Base-by-base conservation (phyloP, 2,329 filamentous ascomycete species). In the Aspergillus sp. region DNA sequence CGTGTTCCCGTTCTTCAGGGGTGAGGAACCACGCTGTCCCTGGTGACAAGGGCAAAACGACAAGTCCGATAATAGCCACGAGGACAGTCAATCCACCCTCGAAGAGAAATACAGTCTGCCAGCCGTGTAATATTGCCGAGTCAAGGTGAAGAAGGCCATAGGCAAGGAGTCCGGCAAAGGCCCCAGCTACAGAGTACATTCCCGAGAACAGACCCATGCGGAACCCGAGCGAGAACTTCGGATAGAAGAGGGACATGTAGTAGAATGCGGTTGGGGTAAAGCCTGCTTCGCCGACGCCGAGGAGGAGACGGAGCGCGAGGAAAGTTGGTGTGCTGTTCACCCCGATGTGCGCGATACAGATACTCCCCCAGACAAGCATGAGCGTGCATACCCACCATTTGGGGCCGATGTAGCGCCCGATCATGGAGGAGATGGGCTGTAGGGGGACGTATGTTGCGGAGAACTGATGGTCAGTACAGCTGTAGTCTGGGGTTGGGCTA, bases 231-330 rank as follows among this genome's bases (percentile, higher is more conserved):
- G 81, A 79, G 64, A 77, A 82, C 49, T 79, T 76, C 2, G 80
- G 81, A 61, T 82, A 82, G 67, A 81, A 82, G 58, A 81, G 71
- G 35, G 78, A 81, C 56, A 82, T 73, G 58, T 82, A 82, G 17
- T 76, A 76, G 15, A 81, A 80, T 3, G 77, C 78, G 4, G 79
- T 78, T 9, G 80, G 79, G 47, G 82, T 82, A 64, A 82, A 82
- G 3, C 80, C 80, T 43, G 78, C 75, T 73, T 60, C 59, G 4
- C 49, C 54, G 9, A 59, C 51, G n/a, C 56, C 55, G 11, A 61
- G 51, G 3, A 61, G 43, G 2, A 58, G 47, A 1, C 64, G 62
- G 0, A 69, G n/a, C 5, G 11, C 67, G 60, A 37, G 63, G 69
- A 59, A 56, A 2, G 53, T 56, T 0, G 27, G 27, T 9, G 40